Evolutionary conservation across 305 asterid genomes (phyloP).

Genomic region (Fraxinus sp.): DNA sequence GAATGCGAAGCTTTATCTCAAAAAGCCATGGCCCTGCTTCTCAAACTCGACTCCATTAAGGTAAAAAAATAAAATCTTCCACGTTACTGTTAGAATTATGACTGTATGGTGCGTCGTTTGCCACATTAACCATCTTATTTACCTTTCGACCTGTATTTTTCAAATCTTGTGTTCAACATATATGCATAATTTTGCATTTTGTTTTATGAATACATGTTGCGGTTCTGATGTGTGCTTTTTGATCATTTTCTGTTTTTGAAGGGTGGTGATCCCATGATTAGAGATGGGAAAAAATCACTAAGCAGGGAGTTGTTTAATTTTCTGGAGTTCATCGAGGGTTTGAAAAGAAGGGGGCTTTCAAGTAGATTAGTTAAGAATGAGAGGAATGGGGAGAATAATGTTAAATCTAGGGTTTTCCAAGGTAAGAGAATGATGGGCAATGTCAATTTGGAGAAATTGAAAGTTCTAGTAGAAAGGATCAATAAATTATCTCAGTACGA

Average conservation of each 20-base stretch:
- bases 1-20: constrained; percentile 39
- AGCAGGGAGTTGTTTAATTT: constrained; percentile 50
- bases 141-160: background rate
- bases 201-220: background rate
- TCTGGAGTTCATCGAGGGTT: constrained; percentile 48
- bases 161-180: background rate
- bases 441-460: constrained; percentile 36
- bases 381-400: constrained; percentile 30
- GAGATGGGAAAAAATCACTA: constrained; percentile 67
- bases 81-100: background rate
- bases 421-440: constrained; percentile 26
- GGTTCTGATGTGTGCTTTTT: constrained; percentile 17
- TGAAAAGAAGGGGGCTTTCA: constrained; percentile 31
- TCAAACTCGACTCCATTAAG: constrained; percentile 55
- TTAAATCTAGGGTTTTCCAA: constrained; percentile 32
- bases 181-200: background rate
- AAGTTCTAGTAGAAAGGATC: constrained; percentile 44
- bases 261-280: constrained; percentile 84
- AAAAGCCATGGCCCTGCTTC: constrained; percentile 53
- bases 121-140: background rate
- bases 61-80: no score
- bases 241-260: constrained; percentile 24
- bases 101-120: background rate
- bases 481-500: constrained; percentile 45
- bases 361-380: constrained; percentile 32